These are phyloP conservation scores for Colletotrichum tropicicola DNA, from an alignment of 2,329 filamentous ascomycete species.

Conservation along the genomic window DNA sequence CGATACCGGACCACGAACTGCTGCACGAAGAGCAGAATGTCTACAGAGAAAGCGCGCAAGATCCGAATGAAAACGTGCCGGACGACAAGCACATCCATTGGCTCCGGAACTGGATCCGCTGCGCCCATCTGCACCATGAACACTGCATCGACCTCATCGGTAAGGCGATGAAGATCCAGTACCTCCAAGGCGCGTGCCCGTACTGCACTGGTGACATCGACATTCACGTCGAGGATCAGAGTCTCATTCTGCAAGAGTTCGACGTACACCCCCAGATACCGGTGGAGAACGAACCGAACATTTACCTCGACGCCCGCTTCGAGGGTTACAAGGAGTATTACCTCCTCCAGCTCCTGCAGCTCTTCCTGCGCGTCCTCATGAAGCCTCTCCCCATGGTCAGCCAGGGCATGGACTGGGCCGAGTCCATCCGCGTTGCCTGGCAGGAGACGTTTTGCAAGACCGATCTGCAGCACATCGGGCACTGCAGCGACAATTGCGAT, in stretches of 20 bases:
- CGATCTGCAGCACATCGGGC: background rate
- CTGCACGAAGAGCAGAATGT: background rate
- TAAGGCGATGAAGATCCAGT: background rate
- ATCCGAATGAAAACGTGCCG: background rate
- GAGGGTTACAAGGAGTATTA: conserved; percentile 13
- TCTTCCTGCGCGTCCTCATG: background rate
- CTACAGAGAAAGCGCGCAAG: conserved; percentile 13
- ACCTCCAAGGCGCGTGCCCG: background rate
- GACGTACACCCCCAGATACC: background rate
- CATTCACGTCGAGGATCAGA: background rate
- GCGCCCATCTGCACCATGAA: background rate
- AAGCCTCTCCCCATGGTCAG: background rate
- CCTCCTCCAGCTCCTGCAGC: background rate
- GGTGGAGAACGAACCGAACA: background rate
- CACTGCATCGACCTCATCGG: background rate
- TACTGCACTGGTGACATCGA: conserved; percentile 11
- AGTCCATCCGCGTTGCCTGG: background rate
- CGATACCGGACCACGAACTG: background rate
- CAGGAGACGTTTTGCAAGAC: conserved; percentile 22
- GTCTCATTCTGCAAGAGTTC: background rate
- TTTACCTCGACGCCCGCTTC: background rate
- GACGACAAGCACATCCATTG: conserved; percentile 4
- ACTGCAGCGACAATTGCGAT: background rate
- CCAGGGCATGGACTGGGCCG: background rate
- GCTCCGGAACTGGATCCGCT: conserved; percentile 9